Base-by-base conservation (phyloP, 108 stramenopile genomes). In the Skeletonema costatum region DNA sequence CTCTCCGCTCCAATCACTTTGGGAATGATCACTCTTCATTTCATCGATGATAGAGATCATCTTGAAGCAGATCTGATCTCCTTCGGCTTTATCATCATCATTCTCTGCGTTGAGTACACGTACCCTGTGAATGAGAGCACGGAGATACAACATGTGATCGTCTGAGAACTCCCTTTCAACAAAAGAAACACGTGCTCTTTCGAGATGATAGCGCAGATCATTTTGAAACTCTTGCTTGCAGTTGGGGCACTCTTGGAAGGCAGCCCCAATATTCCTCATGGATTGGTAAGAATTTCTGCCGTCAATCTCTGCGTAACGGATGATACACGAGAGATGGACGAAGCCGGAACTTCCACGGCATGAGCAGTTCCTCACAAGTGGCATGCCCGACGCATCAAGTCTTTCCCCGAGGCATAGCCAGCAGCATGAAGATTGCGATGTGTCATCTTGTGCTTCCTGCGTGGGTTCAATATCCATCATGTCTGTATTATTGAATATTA, bases 361-460 rank as follows among this genome's bases (percentile, higher is more conserved):
- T 17, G 63, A 64, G 2, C 63, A 64, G 25, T 64, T 29, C 6
- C 63, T 4, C 63, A 64, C 63, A 35, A 64, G 63, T 12, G 63
- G 33, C 19, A 38, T 36, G 16, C 63, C 63, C 63, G 63, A 64
- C 19, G 16, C 35, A 17, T 64, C 38, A 8, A 8, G 11, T 2
- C 33, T 35, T 21, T 17, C 63, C 17, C 25, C 63, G 36, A 64
- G 38, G n/a, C 63, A 64, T 2, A 64, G n/a, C 63, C 63, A 64
- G 25, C 61, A 62, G 36, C 17, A 64, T 38, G 63, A 51, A 0
- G 50, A 51, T 41, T 10, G 12, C 2, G 11, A 2, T 11, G 10
- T 41, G 11, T 41, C 11, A 41, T 10, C 39, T 41, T 41, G 9
- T 1, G 0, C 39, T 9, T 25, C 39, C 39, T 41, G 39, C 25